phyloP scores from a whole-genome alignment of 345 rosid species.

The Trapa bicornis region DNA sequence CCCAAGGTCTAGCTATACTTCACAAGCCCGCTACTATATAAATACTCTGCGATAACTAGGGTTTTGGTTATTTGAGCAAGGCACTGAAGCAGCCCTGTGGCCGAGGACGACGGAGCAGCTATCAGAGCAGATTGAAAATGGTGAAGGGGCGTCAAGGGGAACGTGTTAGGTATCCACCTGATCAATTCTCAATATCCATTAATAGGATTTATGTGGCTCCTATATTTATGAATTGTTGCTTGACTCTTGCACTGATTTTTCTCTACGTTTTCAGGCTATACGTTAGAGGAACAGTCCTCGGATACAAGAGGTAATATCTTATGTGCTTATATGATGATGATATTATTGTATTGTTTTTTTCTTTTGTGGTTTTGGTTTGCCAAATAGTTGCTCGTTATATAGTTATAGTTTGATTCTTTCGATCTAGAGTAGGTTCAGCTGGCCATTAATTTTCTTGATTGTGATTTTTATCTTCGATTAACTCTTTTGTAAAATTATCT shows the following conservation, averaged over 20 bases:
- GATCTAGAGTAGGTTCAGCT: background rate
- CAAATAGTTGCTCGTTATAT: too few relatives aligned
- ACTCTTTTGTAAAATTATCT: background rate
- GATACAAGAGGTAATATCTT: constrained; percentile 55
- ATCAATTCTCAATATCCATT: background rate
- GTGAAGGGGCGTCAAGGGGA: constrained; percentile 96
- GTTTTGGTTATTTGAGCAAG: constrained; percentile 5
- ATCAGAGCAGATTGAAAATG: constrained; percentile 25
- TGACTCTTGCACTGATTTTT: background rate
- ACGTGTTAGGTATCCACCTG: constrained; percentile 46
- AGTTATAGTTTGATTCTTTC: too few relatives aligned
- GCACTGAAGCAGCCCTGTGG: background rate
- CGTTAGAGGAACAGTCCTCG: constrained; percentile 71
- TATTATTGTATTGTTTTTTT: background rate
- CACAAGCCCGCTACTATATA: background rate
- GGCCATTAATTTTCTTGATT: background rate
- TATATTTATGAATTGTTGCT: too few relatives aligned
- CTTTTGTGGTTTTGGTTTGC: too few relatives aligned
- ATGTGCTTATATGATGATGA: background rate
- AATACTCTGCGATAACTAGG: background rate
- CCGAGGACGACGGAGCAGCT: background rate
- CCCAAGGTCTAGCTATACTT: background rate
- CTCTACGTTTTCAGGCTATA: constrained; percentile 44
- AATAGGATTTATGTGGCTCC: background rate
- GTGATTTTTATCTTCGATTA: too few relatives aligned